Evolutionary conservation across 495 filamentous ascomycete genomes (phyloP).

Genomic region (Bacidia rubella): DNA sequence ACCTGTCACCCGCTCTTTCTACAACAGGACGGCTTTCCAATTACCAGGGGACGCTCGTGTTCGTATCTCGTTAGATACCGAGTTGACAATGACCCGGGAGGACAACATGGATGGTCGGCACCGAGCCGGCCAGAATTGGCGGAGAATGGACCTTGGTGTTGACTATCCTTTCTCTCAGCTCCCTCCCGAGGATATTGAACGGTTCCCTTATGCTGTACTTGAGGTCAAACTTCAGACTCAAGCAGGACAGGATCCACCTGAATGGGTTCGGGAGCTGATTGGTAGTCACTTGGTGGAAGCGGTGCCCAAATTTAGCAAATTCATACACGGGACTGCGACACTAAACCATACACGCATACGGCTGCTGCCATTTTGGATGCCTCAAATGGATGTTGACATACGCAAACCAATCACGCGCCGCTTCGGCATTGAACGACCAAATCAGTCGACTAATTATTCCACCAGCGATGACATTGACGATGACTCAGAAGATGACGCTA

Average conservation of each 20-base stretch:
- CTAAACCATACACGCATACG: slow-evolving; percentile 80
- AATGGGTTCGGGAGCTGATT: slow-evolving; percentile 89
- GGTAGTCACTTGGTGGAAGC: slow-evolving; percentile 92
- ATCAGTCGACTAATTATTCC: slow-evolving; percentile 56
- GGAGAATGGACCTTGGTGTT: slow-evolving; percentile 93
- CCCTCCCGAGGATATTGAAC: slow-evolving; percentile 66
- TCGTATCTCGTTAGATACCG: slow-evolving; percentile 92
- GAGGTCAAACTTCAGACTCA: slow-evolving; percentile 98
- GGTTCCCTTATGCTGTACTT: slow-evolving; percentile 91
- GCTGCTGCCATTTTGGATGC: slow-evolving; percentile 91
- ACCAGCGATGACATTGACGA: slow-evolving; percentile 59
- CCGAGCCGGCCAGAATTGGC: slow-evolving; percentile 80
- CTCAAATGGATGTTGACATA: slow-evolving; percentile 97
- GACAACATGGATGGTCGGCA: slow-evolving; percentile 77
- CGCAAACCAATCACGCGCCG: slow-evolving; percentile 74
- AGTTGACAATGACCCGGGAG: slow-evolving; percentile 86
- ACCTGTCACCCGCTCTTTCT: slow-evolving; percentile 86
- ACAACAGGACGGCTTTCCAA: slow-evolving; percentile 96
- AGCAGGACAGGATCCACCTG: slow-evolving; percentile 87
- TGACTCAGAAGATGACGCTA: slow-evolving; percentile 44
- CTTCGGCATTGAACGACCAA: slow-evolving; percentile 77
- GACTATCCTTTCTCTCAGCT: slow-evolving; percentile 90
- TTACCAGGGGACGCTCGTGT: slow-evolving; percentile 91
- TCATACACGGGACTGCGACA: slow-evolving; percentile 86
- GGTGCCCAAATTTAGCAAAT: slow-evolving; percentile 98